Percentiles rank a stretch among this genome's conserved stretches.
Evolutionary conservation across 1,284 basidiomycete genomes (phyloP).

Genomic region (Stygiomarasmius scandens): DNA sequence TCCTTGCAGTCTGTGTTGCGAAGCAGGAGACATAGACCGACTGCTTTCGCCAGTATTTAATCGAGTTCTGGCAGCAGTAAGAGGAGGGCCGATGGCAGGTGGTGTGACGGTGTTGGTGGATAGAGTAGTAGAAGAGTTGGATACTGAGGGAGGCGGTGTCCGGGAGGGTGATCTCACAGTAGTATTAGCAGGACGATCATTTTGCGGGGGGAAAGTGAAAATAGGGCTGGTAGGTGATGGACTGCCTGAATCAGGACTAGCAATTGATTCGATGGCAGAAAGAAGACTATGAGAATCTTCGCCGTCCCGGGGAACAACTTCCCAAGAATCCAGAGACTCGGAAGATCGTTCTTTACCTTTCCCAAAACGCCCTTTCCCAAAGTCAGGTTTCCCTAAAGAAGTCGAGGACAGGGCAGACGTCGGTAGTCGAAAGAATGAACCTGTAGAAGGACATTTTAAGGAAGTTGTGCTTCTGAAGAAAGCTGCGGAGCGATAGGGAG

Average conservation of each 20-base stretch:
- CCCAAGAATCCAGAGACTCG: constrained; percentile 39
- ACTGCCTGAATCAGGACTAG: constrained; percentile 11
- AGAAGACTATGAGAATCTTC: constrained; percentile 24
- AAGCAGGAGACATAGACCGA: too few relatives aligned
- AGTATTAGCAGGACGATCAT: constrained; percentile 7
- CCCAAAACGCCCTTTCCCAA: constrained; percentile 23
- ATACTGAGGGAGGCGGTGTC: too few relatives aligned
- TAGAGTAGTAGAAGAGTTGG: too few relatives aligned
- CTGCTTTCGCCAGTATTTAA: too few relatives aligned
- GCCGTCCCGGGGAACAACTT: constrained; percentile 32
- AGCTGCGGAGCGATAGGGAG: constrained; percentile 35
- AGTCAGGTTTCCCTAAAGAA: constrained; percentile 20
- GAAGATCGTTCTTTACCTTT: constrained; percentile 34
- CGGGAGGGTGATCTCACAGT: neutral
- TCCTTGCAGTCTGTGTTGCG: too few relatives aligned
- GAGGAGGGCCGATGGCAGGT: too few relatives aligned
- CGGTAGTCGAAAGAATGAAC: constrained; percentile 33
- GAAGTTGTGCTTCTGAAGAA: constrained; percentile 45
- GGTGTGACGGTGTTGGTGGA: too few relatives aligned
- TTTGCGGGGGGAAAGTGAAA: constrained; percentile 16
- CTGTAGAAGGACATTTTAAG: constrained; percentile 20
- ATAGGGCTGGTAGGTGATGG: constrained; percentile 31
- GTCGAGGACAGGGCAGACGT: constrained; percentile 22
- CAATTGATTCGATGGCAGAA: constrained; percentile 26
- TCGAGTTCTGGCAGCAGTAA: too few relatives aligned